Conservation (phyloP, 106 monocot genomes). For the Allium cepa region DNA sequence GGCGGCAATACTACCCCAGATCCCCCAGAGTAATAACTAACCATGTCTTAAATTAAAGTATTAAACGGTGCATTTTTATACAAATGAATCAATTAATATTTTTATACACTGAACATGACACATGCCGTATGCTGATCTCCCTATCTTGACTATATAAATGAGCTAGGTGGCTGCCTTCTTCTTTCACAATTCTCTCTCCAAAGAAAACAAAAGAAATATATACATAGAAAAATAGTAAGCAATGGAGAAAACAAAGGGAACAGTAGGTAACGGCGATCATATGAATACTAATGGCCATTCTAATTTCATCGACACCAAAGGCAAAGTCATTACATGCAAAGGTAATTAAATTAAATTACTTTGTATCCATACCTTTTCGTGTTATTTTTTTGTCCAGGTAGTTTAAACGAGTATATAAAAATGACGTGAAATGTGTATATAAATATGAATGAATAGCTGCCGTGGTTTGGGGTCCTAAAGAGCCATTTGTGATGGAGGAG, state of each 20-base stretch:
- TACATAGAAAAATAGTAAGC: neutral
- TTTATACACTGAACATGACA: too few species aligned
- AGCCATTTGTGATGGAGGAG: conserved; percentile 54
- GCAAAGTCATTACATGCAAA: conserved; percentile 64
- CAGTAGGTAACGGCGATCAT: neutral
- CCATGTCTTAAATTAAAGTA: too few species aligned
- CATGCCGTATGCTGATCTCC: too few species aligned
- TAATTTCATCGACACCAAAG: neutral
- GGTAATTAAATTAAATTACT: conserved; percentile 19
- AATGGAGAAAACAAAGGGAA: neutral
- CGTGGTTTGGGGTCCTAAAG: conserved; percentile 44
- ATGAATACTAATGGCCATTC: neutral
- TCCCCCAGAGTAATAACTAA: too few species aligned
- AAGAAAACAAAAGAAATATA: neutral
- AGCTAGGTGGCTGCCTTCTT: too few species aligned
- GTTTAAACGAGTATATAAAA: neutral
- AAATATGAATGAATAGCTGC: conserved; percentile 26
- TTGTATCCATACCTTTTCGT: neutral
- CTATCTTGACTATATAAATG: too few species aligned
- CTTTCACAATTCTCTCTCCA: too few species aligned
- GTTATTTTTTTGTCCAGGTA: neutral
- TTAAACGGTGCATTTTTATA: too few species aligned
- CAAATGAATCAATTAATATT: too few species aligned
- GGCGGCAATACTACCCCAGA: too few species aligned
- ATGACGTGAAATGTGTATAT: too few species aligned